Percentiles rank a stretch among this genome's conserved stretches.
Conservation (phyloP, 1,139 yeast species). For the Taiozyma sp. region DNA sequence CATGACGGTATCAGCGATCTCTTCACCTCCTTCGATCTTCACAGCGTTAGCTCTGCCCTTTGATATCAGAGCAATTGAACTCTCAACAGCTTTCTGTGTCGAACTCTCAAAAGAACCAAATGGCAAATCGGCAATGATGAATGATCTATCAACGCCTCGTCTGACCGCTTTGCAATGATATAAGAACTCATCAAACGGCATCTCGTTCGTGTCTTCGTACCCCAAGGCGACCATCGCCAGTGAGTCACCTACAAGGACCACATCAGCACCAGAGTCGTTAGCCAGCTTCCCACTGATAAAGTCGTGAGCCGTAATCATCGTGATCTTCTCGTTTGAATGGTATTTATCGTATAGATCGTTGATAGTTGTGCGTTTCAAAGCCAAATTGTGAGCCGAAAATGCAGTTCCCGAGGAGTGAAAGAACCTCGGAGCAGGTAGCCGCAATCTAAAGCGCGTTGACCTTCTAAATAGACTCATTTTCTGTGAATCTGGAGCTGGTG, state of each 20-base stretch:
- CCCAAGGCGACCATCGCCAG: slow-evolving; percentile 91
- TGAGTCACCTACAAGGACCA: slow-evolving; percentile 84
- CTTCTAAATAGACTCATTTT: background rate
- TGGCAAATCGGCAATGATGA: slow-evolving; percentile 83
- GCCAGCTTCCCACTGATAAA: slow-evolving; percentile 71
- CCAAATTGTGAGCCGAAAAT: background rate
- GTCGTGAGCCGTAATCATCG: slow-evolving; percentile 86
- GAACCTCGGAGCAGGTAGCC: background rate
- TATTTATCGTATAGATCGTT: slow-evolving; percentile 41
- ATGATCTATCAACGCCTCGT: slow-evolving; percentile 61
- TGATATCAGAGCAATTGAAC: slow-evolving; percentile 56
- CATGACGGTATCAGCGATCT: slow-evolving; percentile 43
- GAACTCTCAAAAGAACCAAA: slow-evolving; percentile 79
- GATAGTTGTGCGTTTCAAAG: slow-evolving; percentile 21
- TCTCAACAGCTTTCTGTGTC: slow-evolving; percentile 55
- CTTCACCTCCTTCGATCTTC: slow-evolving; percentile 82
- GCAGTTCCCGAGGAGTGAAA: background rate
- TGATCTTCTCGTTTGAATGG: slow-evolving; percentile 44
- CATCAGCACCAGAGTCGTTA: slow-evolving; percentile 63
- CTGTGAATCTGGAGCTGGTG: background rate
- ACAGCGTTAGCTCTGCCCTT: slow-evolving; percentile 65
- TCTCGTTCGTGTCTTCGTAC: slow-evolving; percentile 66
- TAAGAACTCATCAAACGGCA: slow-evolving; percentile 64
- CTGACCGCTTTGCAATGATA: slow-evolving; percentile 73
- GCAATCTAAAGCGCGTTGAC: background rate